These are phyloP conservation scores for Neurospora sp. DNA, from an alignment of 495 filamentous ascomycete species.

Conservation along the genomic window DNA sequence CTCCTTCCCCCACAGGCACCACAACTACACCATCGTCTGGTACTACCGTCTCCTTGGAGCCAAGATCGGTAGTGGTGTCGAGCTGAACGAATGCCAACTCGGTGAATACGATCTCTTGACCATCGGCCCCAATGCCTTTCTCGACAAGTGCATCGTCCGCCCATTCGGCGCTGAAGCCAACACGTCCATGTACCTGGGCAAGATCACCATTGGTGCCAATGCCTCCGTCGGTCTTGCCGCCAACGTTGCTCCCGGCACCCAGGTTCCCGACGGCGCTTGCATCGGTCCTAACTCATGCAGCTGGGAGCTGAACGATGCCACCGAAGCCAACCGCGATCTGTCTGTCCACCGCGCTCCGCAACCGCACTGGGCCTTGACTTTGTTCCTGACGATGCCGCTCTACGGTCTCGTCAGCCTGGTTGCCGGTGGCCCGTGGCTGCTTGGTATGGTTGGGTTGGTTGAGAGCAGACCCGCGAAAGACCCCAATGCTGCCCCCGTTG, in stretches of 20 bases:
- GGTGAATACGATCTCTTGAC: constrained; percentile 39
- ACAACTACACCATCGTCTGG: constrained; percentile 20
- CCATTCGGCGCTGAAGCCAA: constrained; percentile 37
- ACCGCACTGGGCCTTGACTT: constrained; percentile 23
- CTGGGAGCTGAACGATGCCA: constrained; percentile 31
- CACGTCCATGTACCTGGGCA: constrained; percentile 35
- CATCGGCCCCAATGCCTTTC: constrained; percentile 28
- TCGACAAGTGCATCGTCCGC: constrained; percentile 28
- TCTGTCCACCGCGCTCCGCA: constrained; percentile 19
- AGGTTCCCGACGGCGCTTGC: constrained; percentile 27
- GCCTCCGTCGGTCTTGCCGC: constrained; percentile 27
- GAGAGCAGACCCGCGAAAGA: constrained; percentile 5
- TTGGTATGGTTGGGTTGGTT: constrained; percentile 29
- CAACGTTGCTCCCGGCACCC: constrained; percentile 31
- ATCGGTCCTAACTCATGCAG: constrained; percentile 38
- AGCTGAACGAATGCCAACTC: constrained; percentile 16
- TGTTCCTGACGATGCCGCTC: constrained; percentile 23
- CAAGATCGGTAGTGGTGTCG: constrained; percentile 31
- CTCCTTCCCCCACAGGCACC: neutral
- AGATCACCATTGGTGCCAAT: constrained; percentile 29
- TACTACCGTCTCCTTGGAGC: constrained; percentile 35
- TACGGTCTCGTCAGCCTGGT: constrained; percentile 17
- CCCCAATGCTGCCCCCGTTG: neutral
- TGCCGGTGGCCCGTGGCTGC: constrained; percentile 29
- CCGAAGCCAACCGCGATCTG: constrained; percentile 28